These are phyloP conservation scores for Backusella liffmaniae DNA, from an alignment of 192 early-diverging fungal species.

Conservation along the genomic window DNA sequence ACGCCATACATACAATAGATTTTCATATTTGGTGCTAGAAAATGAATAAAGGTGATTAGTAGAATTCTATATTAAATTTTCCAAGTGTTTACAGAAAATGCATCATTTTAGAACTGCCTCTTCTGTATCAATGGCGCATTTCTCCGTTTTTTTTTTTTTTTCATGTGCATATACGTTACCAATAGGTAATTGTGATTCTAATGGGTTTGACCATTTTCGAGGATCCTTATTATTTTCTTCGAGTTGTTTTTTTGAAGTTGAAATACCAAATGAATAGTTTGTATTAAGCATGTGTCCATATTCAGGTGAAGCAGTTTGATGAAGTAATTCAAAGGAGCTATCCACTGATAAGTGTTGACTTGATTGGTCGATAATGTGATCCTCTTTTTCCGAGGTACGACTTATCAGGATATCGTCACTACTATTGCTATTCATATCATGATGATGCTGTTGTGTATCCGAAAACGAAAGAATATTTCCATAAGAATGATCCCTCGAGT, in stretches of 20 bases:
- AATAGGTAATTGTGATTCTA: constrained; percentile 54
- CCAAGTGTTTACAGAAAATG: too few species aligned
- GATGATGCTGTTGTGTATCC: constrained; percentile 10
- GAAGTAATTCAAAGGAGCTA: neutral
- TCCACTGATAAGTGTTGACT: neutral
- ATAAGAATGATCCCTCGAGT: constrained; percentile 42
- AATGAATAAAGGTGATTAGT: too few species aligned
- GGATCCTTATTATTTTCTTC: constrained; percentile 54
- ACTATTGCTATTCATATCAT: neutral
- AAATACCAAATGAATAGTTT: constrained; percentile 70
- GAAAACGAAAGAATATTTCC: constrained; percentile 55
- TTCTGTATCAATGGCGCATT: too few species aligned
- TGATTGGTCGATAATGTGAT: neutral
- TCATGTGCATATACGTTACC: neutral
- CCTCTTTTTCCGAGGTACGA: neutral
- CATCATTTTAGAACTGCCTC: too few species aligned
- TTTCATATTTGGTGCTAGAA: constrained; percentile 65
- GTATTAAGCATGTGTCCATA: constrained; percentile 49
- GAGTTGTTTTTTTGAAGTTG: constrained; percentile 58
- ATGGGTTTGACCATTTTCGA: constrained; percentile 76
- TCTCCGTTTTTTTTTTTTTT: too few species aligned
- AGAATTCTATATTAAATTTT: too few species aligned
- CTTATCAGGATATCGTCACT: neutral
- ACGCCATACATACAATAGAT: constrained; percentile 84
- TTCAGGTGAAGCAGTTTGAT: constrained; percentile 10